A percentile compares a stretch with the other conserved stretches of the same genome.
Evolutionary conservation across 2,329 filamentous ascomycete genomes (phyloP).

Genomic region (Apiospora hydei): DNA sequence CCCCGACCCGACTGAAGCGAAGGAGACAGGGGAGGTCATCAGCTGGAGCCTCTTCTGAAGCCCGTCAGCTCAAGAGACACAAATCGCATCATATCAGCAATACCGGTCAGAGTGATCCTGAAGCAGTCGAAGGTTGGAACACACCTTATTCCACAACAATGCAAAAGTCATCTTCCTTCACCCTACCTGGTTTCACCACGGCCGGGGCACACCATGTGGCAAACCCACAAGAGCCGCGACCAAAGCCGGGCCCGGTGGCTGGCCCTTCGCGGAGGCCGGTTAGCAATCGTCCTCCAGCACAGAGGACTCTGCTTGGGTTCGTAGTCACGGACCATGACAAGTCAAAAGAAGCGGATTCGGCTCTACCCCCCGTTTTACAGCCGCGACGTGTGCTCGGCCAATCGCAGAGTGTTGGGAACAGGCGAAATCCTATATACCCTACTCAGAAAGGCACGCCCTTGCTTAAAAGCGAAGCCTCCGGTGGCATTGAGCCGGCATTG

Average conservation of each 20-base stretch:
- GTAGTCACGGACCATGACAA: slow-evolving; percentile 42
- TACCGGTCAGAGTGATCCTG: slow-evolving; percentile 48
- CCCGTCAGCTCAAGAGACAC: slow-evolving; percentile 38
- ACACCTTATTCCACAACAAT: slow-evolving; percentile 65
- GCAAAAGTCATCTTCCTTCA: slow-evolving; percentile 65
- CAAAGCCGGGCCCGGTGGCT: slow-evolving; percentile 29
- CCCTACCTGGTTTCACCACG: slow-evolving; percentile 69
- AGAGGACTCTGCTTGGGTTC: slow-evolving; percentile 42
- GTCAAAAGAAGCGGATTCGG: slow-evolving; percentile 32
- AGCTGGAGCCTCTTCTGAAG: slow-evolving; percentile 25
- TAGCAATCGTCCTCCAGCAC: slow-evolving; percentile 35
- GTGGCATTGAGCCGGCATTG: slow-evolving; percentile 43
- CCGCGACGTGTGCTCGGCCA: background rate
- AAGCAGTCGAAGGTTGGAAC: slow-evolving; percentile 43
- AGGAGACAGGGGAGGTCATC: slow-evolving; percentile 40
- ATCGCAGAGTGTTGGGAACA: slow-evolving; percentile 15
- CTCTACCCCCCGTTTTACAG: background rate
- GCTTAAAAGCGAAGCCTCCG: slow-evolving; percentile 25
- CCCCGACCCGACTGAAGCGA: slow-evolving; percentile 66
- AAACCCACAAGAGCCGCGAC: slow-evolving; percentile 35
- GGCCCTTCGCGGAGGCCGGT: slow-evolving; percentile 30
- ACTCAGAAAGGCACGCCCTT: slow-evolving; percentile 21
- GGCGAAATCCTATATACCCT: background rate
- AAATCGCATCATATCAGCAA: slow-evolving; percentile 41
- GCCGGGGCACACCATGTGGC: slow-evolving; percentile 61